A percentile compares a stretch with the other conserved stretches of the same genome.
These are phyloP conservation scores for Leccinum barrowsii DNA, from an alignment of 768 basidiomycete species.

Conservation along the genomic window DNA sequence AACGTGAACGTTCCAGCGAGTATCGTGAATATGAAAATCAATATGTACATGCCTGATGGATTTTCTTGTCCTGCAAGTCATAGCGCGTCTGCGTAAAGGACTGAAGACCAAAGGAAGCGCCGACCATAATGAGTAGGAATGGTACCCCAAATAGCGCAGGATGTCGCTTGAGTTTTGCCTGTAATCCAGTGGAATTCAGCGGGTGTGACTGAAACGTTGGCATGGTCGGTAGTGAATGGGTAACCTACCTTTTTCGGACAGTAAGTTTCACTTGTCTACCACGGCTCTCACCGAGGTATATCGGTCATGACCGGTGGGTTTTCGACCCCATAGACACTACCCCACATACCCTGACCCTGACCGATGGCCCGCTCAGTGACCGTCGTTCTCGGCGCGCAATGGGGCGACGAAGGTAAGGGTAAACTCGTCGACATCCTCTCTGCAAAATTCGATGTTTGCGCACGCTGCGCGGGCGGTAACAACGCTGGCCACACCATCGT, in stretches of 20 bases:
- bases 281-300: slow-evolving; percentile 10
- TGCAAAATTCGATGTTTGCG: slow-evolving; percentile 86
- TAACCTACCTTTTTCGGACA: slow-evolving; percentile 16
- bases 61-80: slow-evolving; percentile 80
- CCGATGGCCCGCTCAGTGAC: slow-evolving; percentile 39
- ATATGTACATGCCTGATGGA: slow-evolving; percentile 52
- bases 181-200: slow-evolving; percentile 6
- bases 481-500: slow-evolving; percentile 99
- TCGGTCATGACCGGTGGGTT: slow-evolving; percentile 24
- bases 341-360: background rate
- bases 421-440: slow-evolving; percentile 97
- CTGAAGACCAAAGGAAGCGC: slow-evolving; percentile 79
- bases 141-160: slow-evolving; percentile 82
- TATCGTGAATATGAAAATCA: background rate
- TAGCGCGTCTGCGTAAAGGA: slow-evolving; percentile 88
- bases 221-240: slow-evolving; percentile 33
- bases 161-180: slow-evolving; percentile 50
- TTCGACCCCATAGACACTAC: background rate
- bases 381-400: slow-evolving; percentile 84
- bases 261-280: background rate
- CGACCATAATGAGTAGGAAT: slow-evolving; percentile 82
- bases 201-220: slow-evolving; percentile 50
- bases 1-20: background rate
- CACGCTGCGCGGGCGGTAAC: slow-evolving; percentile 96
- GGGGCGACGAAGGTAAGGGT: slow-evolving; percentile 93